Conservation (phyloP, 345 rosid species). For the Boechera divaricarpa region DNA sequence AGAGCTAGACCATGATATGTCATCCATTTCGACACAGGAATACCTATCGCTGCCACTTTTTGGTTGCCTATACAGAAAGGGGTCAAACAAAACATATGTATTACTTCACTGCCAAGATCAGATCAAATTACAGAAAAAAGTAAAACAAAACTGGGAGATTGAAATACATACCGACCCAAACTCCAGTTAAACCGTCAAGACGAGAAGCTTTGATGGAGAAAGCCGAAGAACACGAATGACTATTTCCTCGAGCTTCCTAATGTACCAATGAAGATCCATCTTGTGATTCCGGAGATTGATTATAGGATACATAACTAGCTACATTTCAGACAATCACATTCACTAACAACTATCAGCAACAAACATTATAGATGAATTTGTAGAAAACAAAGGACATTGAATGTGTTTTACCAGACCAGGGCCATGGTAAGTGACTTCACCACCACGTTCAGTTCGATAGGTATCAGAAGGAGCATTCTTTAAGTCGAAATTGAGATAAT, state of each 20-base stretch:
- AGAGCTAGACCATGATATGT: constrained; percentile 84
- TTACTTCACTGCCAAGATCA: not conserved
- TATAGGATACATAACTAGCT: constrained; percentile 88
- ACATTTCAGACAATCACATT: constrained; percentile 35
- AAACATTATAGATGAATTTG: not conserved
- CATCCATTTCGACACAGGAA: constrained; percentile 75
- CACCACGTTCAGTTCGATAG: constrained; percentile 81
- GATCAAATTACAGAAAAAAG: constrained; percentile 6
- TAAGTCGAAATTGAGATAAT: constrained; percentile 64
- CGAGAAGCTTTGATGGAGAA: constrained; percentile 75
- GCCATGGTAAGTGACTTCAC: constrained; percentile 90
- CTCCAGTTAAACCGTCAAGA: constrained; percentile 77
- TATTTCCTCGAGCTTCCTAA: constrained; percentile 84
- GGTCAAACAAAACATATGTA: constrained; percentile 4
- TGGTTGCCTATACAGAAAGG: constrained; percentile 53
- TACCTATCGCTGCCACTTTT: constrained; percentile 85
- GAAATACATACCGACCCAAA: constrained; percentile 69
- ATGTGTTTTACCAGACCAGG: constrained; percentile 74
- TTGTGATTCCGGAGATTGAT: constrained; percentile 83
- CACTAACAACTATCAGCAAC: constrained; percentile 3
- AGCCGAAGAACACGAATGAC: constrained; percentile 72
- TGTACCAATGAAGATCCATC: constrained; percentile 96
- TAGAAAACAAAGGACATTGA: not conserved
- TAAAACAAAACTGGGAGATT: not conserved
- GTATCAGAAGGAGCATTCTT: constrained; percentile 69